phyloP scores from a whole-genome alignment of 805 yeast species.

The Saturnispora silvae region DNA sequence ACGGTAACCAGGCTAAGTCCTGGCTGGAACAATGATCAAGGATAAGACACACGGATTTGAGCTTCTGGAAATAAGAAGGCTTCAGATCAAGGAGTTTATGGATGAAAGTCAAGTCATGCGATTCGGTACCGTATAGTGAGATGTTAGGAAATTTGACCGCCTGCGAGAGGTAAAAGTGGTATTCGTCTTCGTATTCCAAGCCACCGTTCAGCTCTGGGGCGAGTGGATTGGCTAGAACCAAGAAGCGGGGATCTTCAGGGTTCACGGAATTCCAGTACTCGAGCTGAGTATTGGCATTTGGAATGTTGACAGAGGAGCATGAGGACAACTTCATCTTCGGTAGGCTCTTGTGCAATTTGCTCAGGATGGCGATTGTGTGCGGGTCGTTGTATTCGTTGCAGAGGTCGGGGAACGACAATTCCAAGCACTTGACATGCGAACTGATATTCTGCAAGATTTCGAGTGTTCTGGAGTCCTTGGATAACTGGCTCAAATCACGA shows the following conservation, averaged over 20 bases:
- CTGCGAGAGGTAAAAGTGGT: background rate
- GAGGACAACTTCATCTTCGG: background rate
- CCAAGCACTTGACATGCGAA: too few species aligned
- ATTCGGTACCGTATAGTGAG: constrained; percentile 1
- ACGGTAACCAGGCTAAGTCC: background rate
- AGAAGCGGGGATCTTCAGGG: background rate
- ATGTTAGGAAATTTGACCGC: background rate
- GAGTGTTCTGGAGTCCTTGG: too few species aligned
- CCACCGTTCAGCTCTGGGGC: too few species aligned
- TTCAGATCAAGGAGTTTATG: background rate
- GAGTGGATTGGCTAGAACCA: background rate
- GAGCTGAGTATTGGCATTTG: background rate
- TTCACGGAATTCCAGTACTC: background rate
- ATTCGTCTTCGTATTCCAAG: background rate
- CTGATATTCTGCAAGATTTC: too few species aligned
- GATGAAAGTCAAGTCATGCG: background rate
- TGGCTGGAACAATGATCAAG: background rate
- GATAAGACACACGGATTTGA: constrained; percentile 1
- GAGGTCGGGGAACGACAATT: constrained; percentile 1
- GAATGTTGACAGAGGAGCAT: constrained; percentile 1
- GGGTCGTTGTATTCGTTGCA: background rate
- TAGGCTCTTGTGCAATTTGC: background rate
- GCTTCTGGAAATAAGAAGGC: background rate
- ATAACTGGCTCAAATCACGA: too few species aligned
- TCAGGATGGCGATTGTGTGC: background rate